These are phyloP conservation scores for Rhizomucor miehei DNA, from an alignment of 371 early-diverging fungal genomes.

Conservation along the genomic window DNA sequence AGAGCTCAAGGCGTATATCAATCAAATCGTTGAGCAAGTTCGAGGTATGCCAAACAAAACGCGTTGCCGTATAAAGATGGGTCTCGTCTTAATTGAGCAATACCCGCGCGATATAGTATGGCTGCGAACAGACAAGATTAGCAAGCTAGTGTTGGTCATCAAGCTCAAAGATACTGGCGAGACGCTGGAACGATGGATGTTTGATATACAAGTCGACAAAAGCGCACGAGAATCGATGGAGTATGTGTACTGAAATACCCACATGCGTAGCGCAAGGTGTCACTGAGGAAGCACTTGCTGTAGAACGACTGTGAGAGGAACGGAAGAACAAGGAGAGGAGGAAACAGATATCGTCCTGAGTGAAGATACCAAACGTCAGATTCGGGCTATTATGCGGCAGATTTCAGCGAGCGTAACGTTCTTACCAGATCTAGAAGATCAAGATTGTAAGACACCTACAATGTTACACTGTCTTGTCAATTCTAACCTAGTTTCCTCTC, in stretches of 20 bases:
- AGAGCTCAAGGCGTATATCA: slow-evolving; percentile 69
- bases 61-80: too few relatives aligned
- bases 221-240: slow-evolving; percentile 13
- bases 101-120: slow-evolving; percentile 60
- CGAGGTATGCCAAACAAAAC: slow-evolving; percentile 6
- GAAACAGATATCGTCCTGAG: background rate
- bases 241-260: too few relatives aligned
- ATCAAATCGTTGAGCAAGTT: slow-evolving; percentile 73
- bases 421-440: slow-evolving; percentile 78
- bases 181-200: slow-evolving; percentile 92
- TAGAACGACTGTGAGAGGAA: slow-evolving; percentile 9
- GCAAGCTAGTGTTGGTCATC: slow-evolving; percentile 82
- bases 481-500: background rate
- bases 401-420: slow-evolving; percentile 88
- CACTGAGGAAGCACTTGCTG: too few relatives aligned
- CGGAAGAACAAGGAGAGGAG: slow-evolving; percentile 9
- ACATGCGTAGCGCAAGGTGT: too few relatives aligned
- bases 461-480: background rate
- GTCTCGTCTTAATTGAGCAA: too few relatives aligned
- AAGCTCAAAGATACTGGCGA: slow-evolving; percentile 76
- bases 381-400: slow-evolving; percentile 87
- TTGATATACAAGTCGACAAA: slow-evolving; percentile 62
- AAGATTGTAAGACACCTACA: slow-evolving; percentile 62
- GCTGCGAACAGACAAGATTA: slow-evolving; percentile 67
- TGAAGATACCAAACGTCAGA: slow-evolving; percentile 65